Conservation (phyloP, 2,329 filamentous ascomycete species). For the Xylariales sp. region DNA sequence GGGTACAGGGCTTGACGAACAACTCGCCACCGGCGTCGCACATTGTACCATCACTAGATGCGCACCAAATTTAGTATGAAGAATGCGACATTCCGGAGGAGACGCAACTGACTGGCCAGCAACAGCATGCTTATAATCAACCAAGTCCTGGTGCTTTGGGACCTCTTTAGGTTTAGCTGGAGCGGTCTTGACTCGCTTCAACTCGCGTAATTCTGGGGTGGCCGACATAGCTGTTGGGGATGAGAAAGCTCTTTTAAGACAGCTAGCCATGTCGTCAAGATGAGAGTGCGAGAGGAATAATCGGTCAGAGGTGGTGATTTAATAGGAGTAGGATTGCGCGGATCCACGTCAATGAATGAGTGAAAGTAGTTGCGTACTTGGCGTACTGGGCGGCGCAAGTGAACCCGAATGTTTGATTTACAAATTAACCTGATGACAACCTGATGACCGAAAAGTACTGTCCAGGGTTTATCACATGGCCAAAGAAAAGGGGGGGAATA, state of each 20-base stretch:
- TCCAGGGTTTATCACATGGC: constrained; percentile 25
- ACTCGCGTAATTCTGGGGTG: constrained; percentile 36
- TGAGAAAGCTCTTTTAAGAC: constrained; percentile 31
- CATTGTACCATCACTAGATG: constrained; percentile 84
- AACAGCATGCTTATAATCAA: constrained; percentile 79
- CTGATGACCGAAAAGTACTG: constrained; percentile 16
- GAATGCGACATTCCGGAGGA: constrained; percentile 12
- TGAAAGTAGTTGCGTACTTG: neutral
- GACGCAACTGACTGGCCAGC: constrained; percentile 79
- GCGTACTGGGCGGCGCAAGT: no score
- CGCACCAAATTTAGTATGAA: constrained; percentile 38
- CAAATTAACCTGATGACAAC: constrained; percentile 18
- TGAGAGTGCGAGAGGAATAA: neutral
- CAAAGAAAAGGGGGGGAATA: neutral
- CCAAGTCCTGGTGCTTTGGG: constrained; percentile 70
- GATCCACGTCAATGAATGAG: constrained; percentile 8
- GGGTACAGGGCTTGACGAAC: constrained; percentile 93
- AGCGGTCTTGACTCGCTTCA: constrained; percentile 42
- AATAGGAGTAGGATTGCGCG: constrained; percentile 7
- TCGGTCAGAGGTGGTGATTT: neutral
- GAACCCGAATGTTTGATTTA: constrained; percentile 10
- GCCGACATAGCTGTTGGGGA: constrained; percentile 39
- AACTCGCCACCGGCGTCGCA: constrained; percentile 85
- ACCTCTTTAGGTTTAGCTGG: constrained; percentile 52
- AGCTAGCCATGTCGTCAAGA: constrained; percentile 30